Evolutionary conservation across 1,139 yeast genomes (phyloP).

Genomic region (Yamadazyma dendronema): DNA sequence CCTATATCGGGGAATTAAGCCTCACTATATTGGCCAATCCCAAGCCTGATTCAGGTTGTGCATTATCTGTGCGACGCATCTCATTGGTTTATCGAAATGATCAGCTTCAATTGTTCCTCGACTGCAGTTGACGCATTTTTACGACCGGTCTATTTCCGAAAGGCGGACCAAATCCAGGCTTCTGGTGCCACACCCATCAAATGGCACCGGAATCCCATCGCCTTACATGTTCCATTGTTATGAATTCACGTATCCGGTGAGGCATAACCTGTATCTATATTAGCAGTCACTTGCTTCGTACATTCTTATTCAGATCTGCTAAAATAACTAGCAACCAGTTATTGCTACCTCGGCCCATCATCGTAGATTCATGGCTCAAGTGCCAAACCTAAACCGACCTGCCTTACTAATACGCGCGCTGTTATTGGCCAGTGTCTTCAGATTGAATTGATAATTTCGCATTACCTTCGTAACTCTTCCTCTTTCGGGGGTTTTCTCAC

Average conservation of each 20-base stretch:
- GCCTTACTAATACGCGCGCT: constrained; percentile 8
- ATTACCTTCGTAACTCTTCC: constrained; percentile 7
- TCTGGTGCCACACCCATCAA: too few relatives aligned
- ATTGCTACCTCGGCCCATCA: neutral
- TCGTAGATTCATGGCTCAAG: neutral
- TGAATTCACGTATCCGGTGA: too few relatives aligned
- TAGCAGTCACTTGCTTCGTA: too few relatives aligned
- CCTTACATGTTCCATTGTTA: too few relatives aligned
- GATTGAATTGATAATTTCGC: constrained; percentile 11
- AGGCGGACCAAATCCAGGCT: too few relatives aligned
- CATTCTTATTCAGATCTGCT: too few relatives aligned
- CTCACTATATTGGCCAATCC: neutral
- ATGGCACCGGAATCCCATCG: too few relatives aligned
- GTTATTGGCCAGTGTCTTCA: constrained; percentile 10
- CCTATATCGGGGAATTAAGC: neutral
- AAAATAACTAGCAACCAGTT: neutral
- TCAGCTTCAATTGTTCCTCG: neutral
- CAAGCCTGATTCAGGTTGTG: neutral
- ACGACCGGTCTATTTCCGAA: constrained; percentile 1
- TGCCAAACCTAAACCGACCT: too few relatives aligned
- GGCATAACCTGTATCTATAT: too few relatives aligned
- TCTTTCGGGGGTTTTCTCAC: constrained; percentile 1
- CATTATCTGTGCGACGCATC: neutral
- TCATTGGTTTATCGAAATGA: neutral
- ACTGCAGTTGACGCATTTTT: constrained; percentile 4